These are phyloP conservation scores for Fusarium algeriense DNA, from an alignment of 2,329 filamentous ascomycete species.

Conservation along the genomic window DNA sequence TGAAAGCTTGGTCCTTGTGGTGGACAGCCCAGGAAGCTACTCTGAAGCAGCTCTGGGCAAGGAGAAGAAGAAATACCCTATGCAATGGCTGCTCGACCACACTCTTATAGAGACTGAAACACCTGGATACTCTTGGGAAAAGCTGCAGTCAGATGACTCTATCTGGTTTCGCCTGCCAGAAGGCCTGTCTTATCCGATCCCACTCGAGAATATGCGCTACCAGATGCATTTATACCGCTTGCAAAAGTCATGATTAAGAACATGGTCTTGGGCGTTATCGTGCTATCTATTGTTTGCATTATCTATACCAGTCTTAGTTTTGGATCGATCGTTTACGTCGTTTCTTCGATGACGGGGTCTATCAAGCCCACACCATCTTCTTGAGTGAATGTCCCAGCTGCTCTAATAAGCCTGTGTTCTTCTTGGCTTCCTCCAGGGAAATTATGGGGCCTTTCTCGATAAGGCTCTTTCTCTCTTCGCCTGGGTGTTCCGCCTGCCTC, in stretches of 20 bases:
- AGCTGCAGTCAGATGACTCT: slow-evolving; percentile 80
- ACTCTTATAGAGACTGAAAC: slow-evolving; percentile 69
- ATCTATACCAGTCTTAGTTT: slow-evolving; percentile 19
- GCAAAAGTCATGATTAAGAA: slow-evolving; percentile 39
- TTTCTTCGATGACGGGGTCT: slow-evolving; percentile 24
- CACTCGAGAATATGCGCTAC: slow-evolving; percentile 94
- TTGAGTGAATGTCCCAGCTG: slow-evolving; percentile 91
- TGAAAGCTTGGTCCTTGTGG: slow-evolving; percentile 81
- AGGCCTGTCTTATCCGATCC: slow-evolving; percentile 80
- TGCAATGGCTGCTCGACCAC: slow-evolving; percentile 92
- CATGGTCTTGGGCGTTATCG: slow-evolving; percentile 10
- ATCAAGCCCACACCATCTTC: slow-evolving; percentile 86
- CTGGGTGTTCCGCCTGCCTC: slow-evolving; percentile 57
- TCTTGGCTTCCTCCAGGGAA: slow-evolving; percentile 84
- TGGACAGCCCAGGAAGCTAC: slow-evolving; percentile 95
- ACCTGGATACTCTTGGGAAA: slow-evolving; percentile 73
- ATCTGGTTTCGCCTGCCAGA: slow-evolving; percentile 84
- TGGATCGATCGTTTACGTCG: slow-evolving; percentile 17
- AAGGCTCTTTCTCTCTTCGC: slow-evolving; percentile 60
- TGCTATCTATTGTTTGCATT: slow-evolving; percentile 37
- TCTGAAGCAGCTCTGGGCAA: slow-evolving; percentile 81
- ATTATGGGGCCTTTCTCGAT: slow-evolving; percentile 79
- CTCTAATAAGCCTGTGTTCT: slow-evolving; percentile 87
- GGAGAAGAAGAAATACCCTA: slow-evolving; percentile 79
- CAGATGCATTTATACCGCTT: slow-evolving; percentile 85